Conservation (phyloP, 2,329 filamentous ascomycete genomes). For the Arthrobotrys sinensis region DNA sequence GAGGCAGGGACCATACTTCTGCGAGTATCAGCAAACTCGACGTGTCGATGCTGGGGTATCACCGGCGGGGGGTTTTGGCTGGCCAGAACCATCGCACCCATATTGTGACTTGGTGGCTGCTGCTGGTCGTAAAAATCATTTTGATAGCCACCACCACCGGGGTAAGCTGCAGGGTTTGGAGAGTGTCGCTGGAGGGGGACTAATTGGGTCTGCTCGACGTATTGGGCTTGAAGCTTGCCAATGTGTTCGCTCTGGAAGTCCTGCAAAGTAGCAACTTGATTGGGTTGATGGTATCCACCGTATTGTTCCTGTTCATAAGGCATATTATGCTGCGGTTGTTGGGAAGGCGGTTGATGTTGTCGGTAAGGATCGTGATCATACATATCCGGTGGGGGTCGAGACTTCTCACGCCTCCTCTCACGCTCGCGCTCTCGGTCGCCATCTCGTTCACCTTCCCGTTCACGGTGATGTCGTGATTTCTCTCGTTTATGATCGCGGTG, state of each 20-base stretch:
- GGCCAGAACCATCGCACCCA: slow-evolving; percentile 38
- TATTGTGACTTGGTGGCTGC: slow-evolving; percentile 1
- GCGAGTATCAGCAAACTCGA: slow-evolving; percentile 54
- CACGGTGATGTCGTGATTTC: slow-evolving; percentile 55
- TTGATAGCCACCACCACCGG: slow-evolving; percentile 20
- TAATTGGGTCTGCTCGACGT: slow-evolving; percentile 55
- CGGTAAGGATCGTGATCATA: slow-evolving; percentile 53
- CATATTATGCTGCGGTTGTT: slow-evolving; percentile 19
- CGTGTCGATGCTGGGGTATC: slow-evolving; percentile 51
- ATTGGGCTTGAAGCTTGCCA: slow-evolving; percentile 58
- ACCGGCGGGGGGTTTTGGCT: slow-evolving; percentile 44
- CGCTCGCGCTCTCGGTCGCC: slow-evolving; percentile 5
- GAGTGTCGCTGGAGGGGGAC: slow-evolving; percentile 52
- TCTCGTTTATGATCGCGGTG: slow-evolving; percentile 46
- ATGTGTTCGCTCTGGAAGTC: slow-evolving; percentile 59
- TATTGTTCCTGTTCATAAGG: slow-evolving; percentile 47
- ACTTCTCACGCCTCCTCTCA: slow-evolving; percentile 23
- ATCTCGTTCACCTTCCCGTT: slow-evolving; percentile 32
- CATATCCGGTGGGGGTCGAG: slow-evolving; percentile 30
- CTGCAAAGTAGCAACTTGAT: slow-evolving; percentile 36
- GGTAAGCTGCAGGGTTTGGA: slow-evolving; percentile 43
- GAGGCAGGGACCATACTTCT: slow-evolving; percentile 23
- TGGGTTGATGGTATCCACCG: slow-evolving; percentile 33
- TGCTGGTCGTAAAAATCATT: slow-evolving; percentile 53
- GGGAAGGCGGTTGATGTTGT: slow-evolving; percentile 16